Evolutionary conservation across 768 basidiomycete species (phyloP), one percentile per base, ranked within the genome.

Genomic region (Macrolepiota albuminosa): DNA sequence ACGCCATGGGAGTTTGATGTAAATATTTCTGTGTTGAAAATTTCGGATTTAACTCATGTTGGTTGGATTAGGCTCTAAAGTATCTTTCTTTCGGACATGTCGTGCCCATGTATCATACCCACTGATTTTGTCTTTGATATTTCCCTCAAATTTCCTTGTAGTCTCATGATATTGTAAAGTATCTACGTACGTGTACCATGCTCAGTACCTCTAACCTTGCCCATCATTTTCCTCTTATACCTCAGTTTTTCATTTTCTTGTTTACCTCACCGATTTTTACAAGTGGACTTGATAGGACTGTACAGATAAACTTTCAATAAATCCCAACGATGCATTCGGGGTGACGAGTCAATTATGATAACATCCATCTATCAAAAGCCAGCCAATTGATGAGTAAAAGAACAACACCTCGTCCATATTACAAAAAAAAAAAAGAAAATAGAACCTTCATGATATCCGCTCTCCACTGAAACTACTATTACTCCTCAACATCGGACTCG

Each of bases 1-100:
- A 48, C 83, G 82, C 48, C 79, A 82, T 50, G 88, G 87, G 47
- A 86, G n/a, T n/a, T n/a, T 90, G 58, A 84, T 89, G 77, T 89
- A 65, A 76, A 64, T 64, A 64, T 60, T 21, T 34, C 18, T 62
- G 45, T 57, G 61, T 51, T 36, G n/a, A 54, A 46, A 57, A 43
- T 54, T 26, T 50, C 24, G 21, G 37, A 45, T 53, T 33, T 46
- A 49, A 64, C 56, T 48, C 48, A 59, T 39, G n/a, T n/a, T n/a
- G 37, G 26, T 40, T 48, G 42, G n/a, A 53, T 53, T 53, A 63
- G 62, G 56, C 36, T 60, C 34, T 64, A 45, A 51, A 46, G 14
- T 10, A 9, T 2, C 26, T 18, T 26, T 47, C n/a, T 34, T 18
- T 37, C 5, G 18, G 26, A 29, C 10, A 57, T 54, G n/a, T n/a